Evolutionary conservation across 83 land plant species (phyloP).

Genomic region (Picea abies): DNA sequence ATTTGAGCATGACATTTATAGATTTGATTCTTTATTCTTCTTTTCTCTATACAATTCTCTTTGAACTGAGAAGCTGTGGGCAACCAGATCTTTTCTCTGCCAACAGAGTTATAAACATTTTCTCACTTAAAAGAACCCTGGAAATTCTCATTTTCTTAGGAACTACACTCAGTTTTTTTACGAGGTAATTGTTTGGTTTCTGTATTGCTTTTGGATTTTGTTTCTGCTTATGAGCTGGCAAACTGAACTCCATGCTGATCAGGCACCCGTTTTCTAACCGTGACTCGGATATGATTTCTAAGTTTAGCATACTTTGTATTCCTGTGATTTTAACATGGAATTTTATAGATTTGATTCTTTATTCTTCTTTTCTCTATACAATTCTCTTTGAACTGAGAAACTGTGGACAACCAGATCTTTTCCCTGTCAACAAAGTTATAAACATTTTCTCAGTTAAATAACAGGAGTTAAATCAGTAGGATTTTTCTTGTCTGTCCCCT

Average conservation of each 20-base stretch:
- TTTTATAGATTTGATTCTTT: no score
- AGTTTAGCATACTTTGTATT: background rate
- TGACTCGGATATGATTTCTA: no score
- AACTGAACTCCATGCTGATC: background rate
- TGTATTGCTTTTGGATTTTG: background rate
- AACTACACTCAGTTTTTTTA: constrained; percentile 69
- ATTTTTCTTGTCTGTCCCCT: no score
- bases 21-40: no score
- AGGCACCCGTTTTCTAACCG: no score
- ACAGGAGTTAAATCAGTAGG: no score
- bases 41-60: no score
- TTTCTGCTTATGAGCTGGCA: background rate
- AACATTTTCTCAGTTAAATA: no score
- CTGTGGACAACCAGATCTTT: background rate
- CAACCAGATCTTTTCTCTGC: background rate
- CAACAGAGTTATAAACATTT: no score
- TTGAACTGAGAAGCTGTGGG: background rate
- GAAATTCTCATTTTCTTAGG: constrained; percentile 47
- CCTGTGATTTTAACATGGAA: background rate
- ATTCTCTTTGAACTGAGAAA: background rate
- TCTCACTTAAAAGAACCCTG: constrained; percentile 33
- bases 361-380: no score
- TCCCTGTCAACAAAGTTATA: background rate
- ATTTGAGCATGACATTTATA: background rate
- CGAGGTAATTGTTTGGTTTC: constrained; percentile 17